Conservation (phyloP, 2,329 filamentous ascomycete species). For the Myriosclerotinia duriaeana region DNA sequence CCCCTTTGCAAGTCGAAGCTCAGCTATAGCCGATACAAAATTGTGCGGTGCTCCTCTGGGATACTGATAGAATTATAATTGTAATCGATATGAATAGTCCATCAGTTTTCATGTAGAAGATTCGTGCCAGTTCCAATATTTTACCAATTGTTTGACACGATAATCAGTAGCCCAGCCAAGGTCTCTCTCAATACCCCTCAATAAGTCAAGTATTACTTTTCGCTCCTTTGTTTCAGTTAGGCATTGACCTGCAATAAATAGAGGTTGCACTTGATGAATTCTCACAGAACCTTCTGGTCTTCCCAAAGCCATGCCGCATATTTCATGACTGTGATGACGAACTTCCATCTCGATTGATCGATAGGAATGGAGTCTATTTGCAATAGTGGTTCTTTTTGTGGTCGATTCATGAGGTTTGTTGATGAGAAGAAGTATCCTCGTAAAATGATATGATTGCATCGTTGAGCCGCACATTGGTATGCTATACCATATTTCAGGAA, state of each 20-base stretch:
- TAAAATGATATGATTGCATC: slow-evolving; percentile 66
- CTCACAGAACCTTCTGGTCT: slow-evolving; percentile 56
- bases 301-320: slow-evolving; percentile 59
- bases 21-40: background rate
- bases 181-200: slow-evolving; percentile 61
- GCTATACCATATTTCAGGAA: slow-evolving; percentile 61
- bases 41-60: background rate
- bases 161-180: slow-evolving; percentile 64
- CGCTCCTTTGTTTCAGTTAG: slow-evolving; percentile 55
- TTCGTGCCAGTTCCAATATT: slow-evolving; percentile 44
- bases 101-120: background rate
- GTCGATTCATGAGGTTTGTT: slow-evolving; percentile 59
- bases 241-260: slow-evolving; percentile 63
- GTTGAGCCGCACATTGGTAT: slow-evolving; percentile 63
- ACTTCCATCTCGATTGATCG: slow-evolving; percentile 56
- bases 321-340: slow-evolving; percentile 58
- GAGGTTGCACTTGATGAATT: slow-evolving; percentile 57
- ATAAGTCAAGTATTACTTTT: slow-evolving; percentile 52
- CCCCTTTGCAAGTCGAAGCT: background rate
- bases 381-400: slow-evolving; percentile 51
- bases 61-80: background rate
- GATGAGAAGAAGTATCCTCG: slow-evolving; percentile 58
- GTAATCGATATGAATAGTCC: background rate
- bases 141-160: slow-evolving; percentile 53
- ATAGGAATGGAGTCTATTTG: slow-evolving; percentile 55